Percentiles rank a stretch among this genome's conserved stretches.
phyloP scores from a whole-genome alignment of 2,329 filamentous ascomycete species.

The Colletotrichum caudatum region DNA sequence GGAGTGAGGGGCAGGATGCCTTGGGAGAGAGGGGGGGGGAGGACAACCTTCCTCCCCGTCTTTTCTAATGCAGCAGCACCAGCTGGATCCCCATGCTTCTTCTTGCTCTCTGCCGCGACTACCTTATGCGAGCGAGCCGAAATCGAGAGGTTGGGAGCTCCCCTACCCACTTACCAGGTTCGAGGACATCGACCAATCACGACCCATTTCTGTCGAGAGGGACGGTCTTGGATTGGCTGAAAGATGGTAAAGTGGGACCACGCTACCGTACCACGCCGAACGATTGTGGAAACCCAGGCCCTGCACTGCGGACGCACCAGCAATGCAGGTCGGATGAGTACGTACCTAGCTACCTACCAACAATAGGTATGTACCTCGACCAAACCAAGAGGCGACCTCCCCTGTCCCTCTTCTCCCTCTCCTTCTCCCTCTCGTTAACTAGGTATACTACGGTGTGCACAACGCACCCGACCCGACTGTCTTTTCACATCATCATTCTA shows the following conservation, averaged over 20 bases:
- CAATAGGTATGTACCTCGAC: too few species aligned
- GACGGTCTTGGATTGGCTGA: conserved; percentile 30
- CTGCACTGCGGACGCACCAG: background rate
- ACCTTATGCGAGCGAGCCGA: conserved; percentile 39
- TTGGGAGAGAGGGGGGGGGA: conserved; percentile 14
- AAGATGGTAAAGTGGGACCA: background rate
- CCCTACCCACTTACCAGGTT: conserved; percentile 38
- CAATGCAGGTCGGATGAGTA: background rate
- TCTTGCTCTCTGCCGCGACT: conserved; percentile 14
- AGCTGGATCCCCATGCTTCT: conserved; percentile 25
- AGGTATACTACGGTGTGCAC: too few species aligned
- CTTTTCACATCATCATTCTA: background rate
- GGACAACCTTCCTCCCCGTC: conserved; percentile 15
- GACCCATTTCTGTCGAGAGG: background rate
- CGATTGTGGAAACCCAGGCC: conserved; percentile 1
- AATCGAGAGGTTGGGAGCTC: conserved; percentile 52
- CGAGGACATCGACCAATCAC: conserved; percentile 33
- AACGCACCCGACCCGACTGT: too few species aligned
- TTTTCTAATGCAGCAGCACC: conserved; percentile 30
- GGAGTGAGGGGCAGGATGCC: conserved; percentile 11
- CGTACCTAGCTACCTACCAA: background rate
- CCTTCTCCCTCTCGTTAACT: too few species aligned
- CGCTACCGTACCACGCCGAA: background rate
- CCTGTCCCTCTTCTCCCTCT: background rate
- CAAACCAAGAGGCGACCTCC: background rate